These are phyloP conservation scores for Eimeria brunetti DNA, from an alignment of 169 alveolate species.

Conservation along the genomic window DNA sequence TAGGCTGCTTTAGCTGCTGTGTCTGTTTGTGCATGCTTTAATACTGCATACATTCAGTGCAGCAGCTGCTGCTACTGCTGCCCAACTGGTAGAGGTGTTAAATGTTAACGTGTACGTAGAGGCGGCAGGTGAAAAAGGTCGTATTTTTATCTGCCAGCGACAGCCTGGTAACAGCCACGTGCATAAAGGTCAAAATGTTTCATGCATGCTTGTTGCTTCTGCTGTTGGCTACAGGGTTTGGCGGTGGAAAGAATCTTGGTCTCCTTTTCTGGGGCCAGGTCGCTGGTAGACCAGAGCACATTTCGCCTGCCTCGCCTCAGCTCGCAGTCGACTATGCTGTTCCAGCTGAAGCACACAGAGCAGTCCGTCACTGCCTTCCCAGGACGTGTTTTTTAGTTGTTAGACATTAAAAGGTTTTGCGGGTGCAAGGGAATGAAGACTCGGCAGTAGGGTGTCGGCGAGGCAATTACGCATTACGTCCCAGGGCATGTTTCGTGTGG, in stretches of 20 bases:
- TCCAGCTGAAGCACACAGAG: conserved; percentile 82
- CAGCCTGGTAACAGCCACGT: background rate
- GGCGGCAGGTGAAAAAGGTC: background rate
- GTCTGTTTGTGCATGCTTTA: background rate
- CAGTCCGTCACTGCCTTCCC: conserved; percentile 40
- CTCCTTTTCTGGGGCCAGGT: conserved; percentile 85
- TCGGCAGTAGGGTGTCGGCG: background rate
- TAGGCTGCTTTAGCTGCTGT: background rate
- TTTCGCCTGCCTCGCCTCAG: conserved; percentile 84
- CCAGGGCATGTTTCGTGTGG: background rate
- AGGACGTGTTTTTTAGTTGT: background rate
- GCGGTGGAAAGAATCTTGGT: conserved; percentile 83
- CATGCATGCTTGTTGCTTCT: background rate
- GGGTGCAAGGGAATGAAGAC: conserved; percentile 3
- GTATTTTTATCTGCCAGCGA: background rate
- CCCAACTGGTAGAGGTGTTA: background rate
- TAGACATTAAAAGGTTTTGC: background rate
- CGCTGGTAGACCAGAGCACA: conserved; percentile 82
- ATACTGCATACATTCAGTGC: background rate
- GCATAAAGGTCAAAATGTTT: background rate
- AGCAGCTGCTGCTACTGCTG: background rate
- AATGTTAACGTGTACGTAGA: background rate
- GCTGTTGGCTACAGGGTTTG: conserved; percentile 63
- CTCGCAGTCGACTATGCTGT: conserved; percentile 81
- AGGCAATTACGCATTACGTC: background rate